Evolutionary conservation across 805 yeast genomes (phyloP).

Genomic region (Groenewaldozyma tartarivorans): DNA sequence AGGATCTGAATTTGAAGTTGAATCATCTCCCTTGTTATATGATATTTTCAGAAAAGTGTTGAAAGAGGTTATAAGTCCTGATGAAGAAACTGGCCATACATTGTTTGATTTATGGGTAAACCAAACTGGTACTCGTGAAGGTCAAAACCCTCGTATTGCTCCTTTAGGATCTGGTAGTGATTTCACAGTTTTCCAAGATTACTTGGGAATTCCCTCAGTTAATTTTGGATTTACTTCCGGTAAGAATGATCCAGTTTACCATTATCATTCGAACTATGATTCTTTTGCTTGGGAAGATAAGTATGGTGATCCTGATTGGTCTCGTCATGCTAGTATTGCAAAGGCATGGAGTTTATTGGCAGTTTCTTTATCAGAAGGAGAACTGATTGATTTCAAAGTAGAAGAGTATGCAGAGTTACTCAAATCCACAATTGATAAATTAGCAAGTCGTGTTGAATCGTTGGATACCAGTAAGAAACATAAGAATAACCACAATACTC

Average conservation of each 20-base stretch:
- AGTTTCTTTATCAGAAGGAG: slow-evolving; percentile 39
- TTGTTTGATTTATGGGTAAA: slow-evolving; percentile 29
- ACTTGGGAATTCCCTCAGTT: slow-evolving; percentile 34
- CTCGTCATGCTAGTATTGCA: slow-evolving; percentile 46
- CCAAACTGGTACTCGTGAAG: slow-evolving; percentile 15
- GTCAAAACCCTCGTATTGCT: slow-evolving; percentile 27
- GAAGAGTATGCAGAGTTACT: slow-evolving; percentile 34
- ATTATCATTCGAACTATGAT: slow-evolving; percentile 69
- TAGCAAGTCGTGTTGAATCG: slow-evolving; percentile 13
- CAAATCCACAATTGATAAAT: slow-evolving; percentile 29
- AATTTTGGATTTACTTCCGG: slow-evolving; percentile 46
- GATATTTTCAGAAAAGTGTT: slow-evolving; percentile 37
- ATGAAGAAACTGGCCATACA: slow-evolving; percentile 16
- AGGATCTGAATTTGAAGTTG: slow-evolving; percentile 44
- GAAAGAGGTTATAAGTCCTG: slow-evolving; percentile 40
- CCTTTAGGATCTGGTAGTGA: slow-evolving; percentile 66
- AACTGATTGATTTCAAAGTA: slow-evolving; percentile 36
- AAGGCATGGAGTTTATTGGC: slow-evolving; percentile 43
- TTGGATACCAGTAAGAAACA: neutral
- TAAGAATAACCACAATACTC: too few species aligned
- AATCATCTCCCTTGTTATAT: slow-evolving; percentile 52
- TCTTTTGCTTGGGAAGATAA: slow-evolving; percentile 61
- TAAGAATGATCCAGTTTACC: slow-evolving; percentile 50
- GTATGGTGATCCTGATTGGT: slow-evolving; percentile 54
- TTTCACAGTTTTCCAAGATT: slow-evolving; percentile 37